Conservation (phyloP, 2,329 filamentous ascomycete genomes). For the Oidium heveae region DNA sequence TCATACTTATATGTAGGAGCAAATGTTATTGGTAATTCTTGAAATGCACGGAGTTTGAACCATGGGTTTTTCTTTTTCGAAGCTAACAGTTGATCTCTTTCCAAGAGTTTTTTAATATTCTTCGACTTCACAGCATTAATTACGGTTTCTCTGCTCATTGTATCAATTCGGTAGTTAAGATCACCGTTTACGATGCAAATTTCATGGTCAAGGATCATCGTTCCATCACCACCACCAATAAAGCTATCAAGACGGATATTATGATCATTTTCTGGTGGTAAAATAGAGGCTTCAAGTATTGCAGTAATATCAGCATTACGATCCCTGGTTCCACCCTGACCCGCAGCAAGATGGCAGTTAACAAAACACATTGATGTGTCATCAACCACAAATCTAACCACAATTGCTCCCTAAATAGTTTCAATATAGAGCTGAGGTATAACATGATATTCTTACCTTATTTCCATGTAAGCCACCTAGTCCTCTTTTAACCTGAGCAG, state of each 20-base stretch:
- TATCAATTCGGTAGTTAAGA: slow-evolving; percentile 93
- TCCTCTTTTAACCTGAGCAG: slow-evolving; percentile 74
- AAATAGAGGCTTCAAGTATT: slow-evolving; percentile 24
- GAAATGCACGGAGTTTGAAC: slow-evolving; percentile 70
- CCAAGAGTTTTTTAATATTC: slow-evolving; percentile 66
- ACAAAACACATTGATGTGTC: slow-evolving; percentile 88
- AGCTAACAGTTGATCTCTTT: slow-evolving; percentile 78
- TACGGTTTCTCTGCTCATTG: slow-evolving; percentile 82
- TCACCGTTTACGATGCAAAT: slow-evolving; percentile 94
- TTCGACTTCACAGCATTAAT: slow-evolving; percentile 60
- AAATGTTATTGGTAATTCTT: slow-evolving; percentile 67
- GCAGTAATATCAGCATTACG: slow-evolving; percentile 1
- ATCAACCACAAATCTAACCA: slow-evolving; percentile 79
- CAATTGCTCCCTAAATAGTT: slow-evolving; percentile 44
- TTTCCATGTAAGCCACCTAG: slow-evolving; percentile 93
- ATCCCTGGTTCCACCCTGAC: slow-evolving; percentile 42
- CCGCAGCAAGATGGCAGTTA: slow-evolving; percentile 91
- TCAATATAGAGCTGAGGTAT: slow-evolving; percentile 3
- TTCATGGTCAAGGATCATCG: slow-evolving; percentile 88
- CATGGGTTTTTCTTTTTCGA: slow-evolving; percentile 72
- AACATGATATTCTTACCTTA: slow-evolving; percentile 26
- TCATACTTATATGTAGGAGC: slow-evolving; percentile 96
- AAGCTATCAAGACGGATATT: slow-evolving; percentile 50
- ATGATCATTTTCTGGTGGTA: slow-evolving; percentile 48
- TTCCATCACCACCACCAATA: slow-evolving; percentile 78